Evolutionary conservation across 345 rosid species (phyloP).

Genomic region (Citropsis articulata): DNA sequence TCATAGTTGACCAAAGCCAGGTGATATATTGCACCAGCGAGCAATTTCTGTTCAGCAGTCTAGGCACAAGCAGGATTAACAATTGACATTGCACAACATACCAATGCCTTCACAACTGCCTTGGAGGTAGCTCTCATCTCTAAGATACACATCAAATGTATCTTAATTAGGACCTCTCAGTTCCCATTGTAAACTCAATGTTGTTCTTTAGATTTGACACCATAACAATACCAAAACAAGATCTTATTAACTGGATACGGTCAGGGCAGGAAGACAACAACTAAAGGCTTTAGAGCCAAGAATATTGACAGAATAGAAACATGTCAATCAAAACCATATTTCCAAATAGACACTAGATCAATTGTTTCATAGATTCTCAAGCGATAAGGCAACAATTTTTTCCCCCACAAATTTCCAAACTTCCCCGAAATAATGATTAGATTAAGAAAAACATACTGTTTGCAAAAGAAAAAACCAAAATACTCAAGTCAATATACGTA

Average conservation of each 20-base stretch:
- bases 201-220: background rate
- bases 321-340: background rate
- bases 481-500: too few species aligned
- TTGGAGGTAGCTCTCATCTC: background rate
- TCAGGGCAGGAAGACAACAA: background rate
- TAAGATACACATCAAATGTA: background rate
- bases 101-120: background rate
- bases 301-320: background rate
- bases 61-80: background rate
- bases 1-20: background rate
- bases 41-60: background rate
- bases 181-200: background rate
- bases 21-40: background rate
- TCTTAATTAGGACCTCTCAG: background rate
- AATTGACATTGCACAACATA: background rate
- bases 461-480: background rate
- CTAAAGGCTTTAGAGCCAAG: background rate
- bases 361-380: background rate
- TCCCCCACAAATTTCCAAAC: background rate
- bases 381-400: background rate
- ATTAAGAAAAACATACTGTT: background rate
- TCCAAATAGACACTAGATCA: background rate
- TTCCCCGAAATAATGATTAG: background rate
- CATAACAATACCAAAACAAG: background rate
- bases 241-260: background rate